A percentile compares a stretch with the other conserved stretches of the same genome.
Conservation (phyloP, 169 alveolate genomes). For the Condylostoma magnum region DNA sequence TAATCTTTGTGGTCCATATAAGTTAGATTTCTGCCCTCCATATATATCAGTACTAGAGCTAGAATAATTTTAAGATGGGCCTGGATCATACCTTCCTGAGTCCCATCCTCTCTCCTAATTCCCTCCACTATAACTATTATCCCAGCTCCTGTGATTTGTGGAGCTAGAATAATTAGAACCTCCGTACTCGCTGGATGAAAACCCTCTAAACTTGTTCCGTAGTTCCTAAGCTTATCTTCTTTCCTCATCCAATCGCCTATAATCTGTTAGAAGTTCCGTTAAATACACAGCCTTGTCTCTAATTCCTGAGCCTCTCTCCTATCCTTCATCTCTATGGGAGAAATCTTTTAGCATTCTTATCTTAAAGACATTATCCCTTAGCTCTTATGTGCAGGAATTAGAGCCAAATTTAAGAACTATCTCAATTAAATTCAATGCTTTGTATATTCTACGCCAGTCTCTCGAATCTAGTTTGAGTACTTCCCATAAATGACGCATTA, state of each 20-base stretch:
- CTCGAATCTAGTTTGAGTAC: slow-evolving; percentile 60
- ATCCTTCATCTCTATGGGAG: slow-evolving; percentile 71
- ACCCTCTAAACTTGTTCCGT: slow-evolving; percentile 65
- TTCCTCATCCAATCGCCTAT: slow-evolving; percentile 54
- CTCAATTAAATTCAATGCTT: slow-evolving; percentile 67
- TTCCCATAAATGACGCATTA: slow-evolving; percentile 76
- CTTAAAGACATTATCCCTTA: slow-evolving; percentile 66
- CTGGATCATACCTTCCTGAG: not conserved
- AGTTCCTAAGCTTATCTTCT: slow-evolving; percentile 65
- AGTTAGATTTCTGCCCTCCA: not conserved
- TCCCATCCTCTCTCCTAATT: not conserved
- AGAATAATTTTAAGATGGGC: not conserved
- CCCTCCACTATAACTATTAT: not conserved
- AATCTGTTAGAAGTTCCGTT: slow-evolving; percentile 53
- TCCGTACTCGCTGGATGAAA: slow-evolving; percentile 32
- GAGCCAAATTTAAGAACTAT: slow-evolving; percentile 73
- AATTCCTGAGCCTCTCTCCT: slow-evolving; percentile 78
- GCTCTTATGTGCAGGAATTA: slow-evolving; percentile 65
- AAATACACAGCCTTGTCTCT: slow-evolving; percentile 63
- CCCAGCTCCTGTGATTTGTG: too few relatives aligned
- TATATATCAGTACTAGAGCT: not conserved
- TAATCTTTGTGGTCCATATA: too few relatives aligned
- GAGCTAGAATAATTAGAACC: not conserved
- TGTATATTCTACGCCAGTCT: slow-evolving; percentile 78
- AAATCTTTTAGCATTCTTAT: slow-evolving; percentile 67